A percentile compares a stretch with the other conserved stretches of the same genome.
Conservation (phyloP, 495 filamentous ascomycete species). For the Rhizodiscina lignyota region DNA sequence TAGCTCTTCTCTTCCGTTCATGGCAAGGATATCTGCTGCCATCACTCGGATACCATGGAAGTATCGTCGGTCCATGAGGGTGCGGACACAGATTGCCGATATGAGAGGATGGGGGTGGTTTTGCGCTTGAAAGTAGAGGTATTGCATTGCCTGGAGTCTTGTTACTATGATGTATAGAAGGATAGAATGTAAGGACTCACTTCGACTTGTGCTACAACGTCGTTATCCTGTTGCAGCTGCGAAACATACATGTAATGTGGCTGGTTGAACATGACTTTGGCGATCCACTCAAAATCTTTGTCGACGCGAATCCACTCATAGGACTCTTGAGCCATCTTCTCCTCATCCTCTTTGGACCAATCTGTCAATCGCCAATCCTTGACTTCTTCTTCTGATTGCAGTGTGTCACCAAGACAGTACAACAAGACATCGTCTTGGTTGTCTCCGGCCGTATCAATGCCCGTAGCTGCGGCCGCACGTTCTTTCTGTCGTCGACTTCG, state of each 20-base stretch:
- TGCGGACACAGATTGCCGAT: slow-evolving; percentile 72
- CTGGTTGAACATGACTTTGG: slow-evolving; percentile 60
- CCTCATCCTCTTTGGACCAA: slow-evolving; percentile 75
- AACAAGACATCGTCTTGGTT: slow-evolving; percentile 68
- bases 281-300: slow-evolving; percentile 96
- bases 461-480: slow-evolving; percentile 42
- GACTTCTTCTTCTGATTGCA: slow-evolving; percentile 67
- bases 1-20: slow-evolving; percentile 48
- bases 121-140: slow-evolving; percentile 27
- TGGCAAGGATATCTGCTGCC: slow-evolving; percentile 58
- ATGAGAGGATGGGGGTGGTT: slow-evolving; percentile 53
- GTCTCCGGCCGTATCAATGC: slow-evolving; percentile 45
- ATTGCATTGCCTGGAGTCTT: slow-evolving; percentile 36
- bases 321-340: slow-evolving; percentile 81
- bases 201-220: slow-evolving; percentile 90
- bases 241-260: slow-evolving; percentile 94
- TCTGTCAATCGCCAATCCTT: slow-evolving; percentile 70
- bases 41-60: slow-evolving; percentile 81
- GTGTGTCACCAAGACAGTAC: slow-evolving; percentile 84
- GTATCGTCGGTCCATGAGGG: slow-evolving; percentile 80
- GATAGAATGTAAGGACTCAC: slow-evolving; percentile 20
- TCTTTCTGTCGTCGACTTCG: slow-evolving; percentile 79
- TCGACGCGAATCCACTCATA: slow-evolving; percentile 99
- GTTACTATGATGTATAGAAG: slow-evolving; percentile 7
- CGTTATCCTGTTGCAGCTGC: slow-evolving; percentile 90